Evolutionary conservation across 164 flowering plant species (phyloP), one percentile per base, ranked within the genome.

Genomic region (Macadamia tetraphylla): DNA sequence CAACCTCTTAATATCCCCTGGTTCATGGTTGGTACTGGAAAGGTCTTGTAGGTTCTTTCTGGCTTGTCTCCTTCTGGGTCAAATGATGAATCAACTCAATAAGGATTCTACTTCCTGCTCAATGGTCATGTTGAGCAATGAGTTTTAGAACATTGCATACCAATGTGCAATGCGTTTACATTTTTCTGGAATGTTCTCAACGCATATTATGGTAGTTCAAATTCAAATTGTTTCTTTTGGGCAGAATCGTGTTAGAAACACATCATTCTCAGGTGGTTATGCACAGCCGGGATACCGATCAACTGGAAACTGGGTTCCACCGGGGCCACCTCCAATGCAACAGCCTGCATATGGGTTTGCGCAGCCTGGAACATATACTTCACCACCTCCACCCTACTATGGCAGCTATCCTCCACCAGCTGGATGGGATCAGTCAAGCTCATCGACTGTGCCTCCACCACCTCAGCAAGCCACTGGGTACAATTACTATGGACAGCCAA

Each of bases 301-400:
- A 31, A 43, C 77, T 29, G 70, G 67, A 30, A 74, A 66, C 59
- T 82, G 85, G 85, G 75, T 49, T 29, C 75, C 70, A 32, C 78
- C 75, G 18, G 77, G 65, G 29, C 79, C 76, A 75, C 64, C 79
- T 67, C 63, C 78, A 51, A 35, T 66, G 32, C 80, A 69, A 58
- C 84, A 79, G 66, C 76, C 80, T 64, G 75, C 63, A 4, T 80
- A 80, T 73, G 83, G 78, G 32, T 81, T 80, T 55, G 9, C 75
- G 42, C 78, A 75, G 59, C 71, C 75, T 3, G 81, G 81, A 59
- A 43, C 67, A 29, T 74, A 78, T 70, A 62, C 74, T 66, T 43
- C 70, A 17, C 70, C 71, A 17, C 70, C 71, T 29, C 73, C 75
- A 62, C 62, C 77, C n/a, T 80, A 80, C 69, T 80, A 82, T 58